Percentiles rank a stretch among this genome's conserved stretches.
Conservation (phyloP, 345 rosid species). For the Bretschneidera sinensis region DNA sequence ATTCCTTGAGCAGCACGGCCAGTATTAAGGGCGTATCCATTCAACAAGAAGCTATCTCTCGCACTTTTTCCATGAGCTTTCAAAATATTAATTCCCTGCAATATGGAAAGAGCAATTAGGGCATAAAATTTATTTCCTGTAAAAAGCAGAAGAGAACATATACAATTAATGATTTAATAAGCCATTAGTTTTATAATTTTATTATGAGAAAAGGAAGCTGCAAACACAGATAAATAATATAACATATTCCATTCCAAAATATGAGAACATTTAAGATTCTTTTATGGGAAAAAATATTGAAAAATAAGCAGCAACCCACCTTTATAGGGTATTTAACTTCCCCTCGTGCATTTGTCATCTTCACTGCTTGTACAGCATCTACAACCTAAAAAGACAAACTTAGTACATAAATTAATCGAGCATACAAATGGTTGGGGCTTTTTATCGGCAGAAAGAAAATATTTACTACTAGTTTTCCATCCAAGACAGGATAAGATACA, state of each 20-base stretch:
- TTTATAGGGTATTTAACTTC: slow-evolving; percentile 93
- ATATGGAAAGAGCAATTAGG: slow-evolving; percentile 5
- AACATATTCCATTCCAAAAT: background rate
- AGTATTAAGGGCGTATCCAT: slow-evolving; percentile 90
- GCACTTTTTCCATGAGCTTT: slow-evolving; percentile 98
- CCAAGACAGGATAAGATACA: background rate
- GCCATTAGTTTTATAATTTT: background rate
- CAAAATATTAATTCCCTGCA: slow-evolving; percentile 78
- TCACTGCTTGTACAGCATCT: slow-evolving; percentile 77
- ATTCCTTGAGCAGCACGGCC: slow-evolving; percentile 99
- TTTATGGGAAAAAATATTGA: background rate
- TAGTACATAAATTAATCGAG: slow-evolving; percentile 1
- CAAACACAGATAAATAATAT: background rate
- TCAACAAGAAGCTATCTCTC: slow-evolving; percentile 78
- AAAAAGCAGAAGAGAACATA: background rate
- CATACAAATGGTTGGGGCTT: background rate
- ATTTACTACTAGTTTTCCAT: background rate
- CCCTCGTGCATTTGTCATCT: slow-evolving; percentile 86
- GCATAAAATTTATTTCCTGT: background rate
- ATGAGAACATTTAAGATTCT: background rate
- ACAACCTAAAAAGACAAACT: slow-evolving; percentile 50
- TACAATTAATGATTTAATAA: background rate
- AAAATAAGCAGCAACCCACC: slow-evolving; percentile 35
- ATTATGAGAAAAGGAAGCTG: background rate
- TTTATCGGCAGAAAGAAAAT: background rate